Conservation (phyloP, 106 monocot species). For the Acorus gramineus region DNA sequence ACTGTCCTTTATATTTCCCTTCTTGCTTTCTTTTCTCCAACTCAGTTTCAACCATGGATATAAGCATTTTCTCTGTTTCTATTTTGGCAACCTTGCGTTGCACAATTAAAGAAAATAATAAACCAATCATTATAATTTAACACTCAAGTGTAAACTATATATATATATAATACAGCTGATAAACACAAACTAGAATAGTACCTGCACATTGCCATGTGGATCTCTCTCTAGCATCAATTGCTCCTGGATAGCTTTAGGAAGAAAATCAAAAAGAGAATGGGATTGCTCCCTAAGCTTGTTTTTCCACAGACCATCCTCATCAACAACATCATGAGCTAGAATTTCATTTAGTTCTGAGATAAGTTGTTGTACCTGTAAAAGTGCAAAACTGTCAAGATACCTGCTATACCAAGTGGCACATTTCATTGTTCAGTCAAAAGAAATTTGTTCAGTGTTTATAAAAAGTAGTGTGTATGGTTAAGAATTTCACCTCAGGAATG, state of each 20-base stretch:
- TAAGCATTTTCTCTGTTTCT: conserved; percentile 94
- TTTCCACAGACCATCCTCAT: conserved; percentile 77
- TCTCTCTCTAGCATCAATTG: conserved; percentile 92
- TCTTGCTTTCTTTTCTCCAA: conserved; percentile 64
- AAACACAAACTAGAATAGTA: neutral
- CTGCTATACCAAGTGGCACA: neutral
- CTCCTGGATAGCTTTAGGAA: conserved; percentile 92
- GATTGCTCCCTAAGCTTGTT: conserved; percentile 69
- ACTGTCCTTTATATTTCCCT: conserved; percentile 54
- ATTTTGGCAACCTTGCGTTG: conserved; percentile 79
- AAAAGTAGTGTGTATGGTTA: no score
- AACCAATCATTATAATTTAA: no score
- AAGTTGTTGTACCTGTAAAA: conserved; percentile 81
- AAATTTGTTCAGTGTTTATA: no score
- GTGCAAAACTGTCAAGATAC: neutral
- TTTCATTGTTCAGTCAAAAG: no score
- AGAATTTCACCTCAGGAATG: conserved; percentile 69
- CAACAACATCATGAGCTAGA: conserved; percentile 84
- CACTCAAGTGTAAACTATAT: no score
- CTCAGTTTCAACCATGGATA: conserved; percentile 86
- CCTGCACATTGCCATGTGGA: conserved; percentile 98
- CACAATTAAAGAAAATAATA: no score
- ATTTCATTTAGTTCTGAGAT: conserved; percentile 94
- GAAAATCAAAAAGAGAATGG: conserved; percentile 58
- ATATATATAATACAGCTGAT: no score